Percentiles rank a stretch among this genome's conserved stretches.
These are phyloP conservation scores for Aspergillus neoniger DNA, from an alignment of 2,329 filamentous ascomycete species.

Conservation along the genomic window DNA sequence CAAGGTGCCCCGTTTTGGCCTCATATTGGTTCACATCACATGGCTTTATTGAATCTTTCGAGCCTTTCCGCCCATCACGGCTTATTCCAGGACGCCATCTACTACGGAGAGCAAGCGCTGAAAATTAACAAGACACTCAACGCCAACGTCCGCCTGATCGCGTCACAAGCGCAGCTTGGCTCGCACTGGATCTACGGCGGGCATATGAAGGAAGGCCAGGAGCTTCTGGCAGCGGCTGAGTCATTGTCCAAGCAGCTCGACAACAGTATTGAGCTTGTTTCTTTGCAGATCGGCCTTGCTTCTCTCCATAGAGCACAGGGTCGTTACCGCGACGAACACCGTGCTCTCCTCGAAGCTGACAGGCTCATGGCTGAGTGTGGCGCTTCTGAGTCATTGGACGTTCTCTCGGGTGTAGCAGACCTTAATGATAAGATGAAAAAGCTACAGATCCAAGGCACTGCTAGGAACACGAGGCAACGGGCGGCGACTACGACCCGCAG, in stretches of 20 bases:
- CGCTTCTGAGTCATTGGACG: slow-evolving; percentile 32
- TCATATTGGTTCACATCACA: slow-evolving; percentile 72
- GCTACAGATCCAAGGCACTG: slow-evolving; percentile 39
- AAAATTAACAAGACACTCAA: slow-evolving; percentile 72
- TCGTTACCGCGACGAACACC: slow-evolving; percentile 51
- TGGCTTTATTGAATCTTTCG: slow-evolving; percentile 71
- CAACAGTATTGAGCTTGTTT: slow-evolving; percentile 57
- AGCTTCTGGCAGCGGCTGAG: slow-evolving; percentile 60
- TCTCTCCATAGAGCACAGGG: slow-evolving; percentile 51
- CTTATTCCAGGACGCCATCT: slow-evolving; percentile 82
- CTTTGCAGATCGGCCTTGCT: slow-evolving; percentile 48
- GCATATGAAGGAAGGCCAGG: slow-evolving; percentile 53
- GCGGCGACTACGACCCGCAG: slow-evolving; percentile 29
- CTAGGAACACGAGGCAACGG: slow-evolving; percentile 27
- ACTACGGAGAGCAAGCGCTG: slow-evolving; percentile 81
- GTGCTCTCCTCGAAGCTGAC: slow-evolving; percentile 52
- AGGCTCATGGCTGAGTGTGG: slow-evolving; percentile 47
- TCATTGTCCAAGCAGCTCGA: slow-evolving; percentile 53
- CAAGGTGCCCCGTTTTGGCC: slow-evolving; percentile 75
- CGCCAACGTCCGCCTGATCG: slow-evolving; percentile 57
- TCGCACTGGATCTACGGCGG: slow-evolving; percentile 54
- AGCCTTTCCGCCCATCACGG: slow-evolving; percentile 80
- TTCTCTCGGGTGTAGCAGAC: slow-evolving; percentile 33
- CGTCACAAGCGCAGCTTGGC: slow-evolving; percentile 50
- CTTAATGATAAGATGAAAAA: slow-evolving; percentile 48